A percentile compares a stretch with the other conserved stretches of the same genome.
These are phyloP conservation scores for Rhizophagus sp. DNA, from an alignment of 192 early-diverging fungal genomes.

Conservation along the genomic window DNA sequence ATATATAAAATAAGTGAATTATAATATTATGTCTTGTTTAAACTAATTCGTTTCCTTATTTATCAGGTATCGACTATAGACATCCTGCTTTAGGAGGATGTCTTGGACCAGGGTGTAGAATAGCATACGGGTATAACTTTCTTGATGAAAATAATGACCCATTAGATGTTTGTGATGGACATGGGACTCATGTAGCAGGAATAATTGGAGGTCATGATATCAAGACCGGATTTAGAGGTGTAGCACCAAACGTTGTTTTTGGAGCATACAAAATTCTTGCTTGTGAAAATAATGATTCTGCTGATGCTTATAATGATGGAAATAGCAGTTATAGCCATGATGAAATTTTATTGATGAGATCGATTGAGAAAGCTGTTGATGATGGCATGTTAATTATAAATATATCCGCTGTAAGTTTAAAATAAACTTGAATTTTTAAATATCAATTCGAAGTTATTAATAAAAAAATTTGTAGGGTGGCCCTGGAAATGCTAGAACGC, in stretches of 20 bases:
- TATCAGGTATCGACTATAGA: constrained; percentile 52
- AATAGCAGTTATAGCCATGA: neutral
- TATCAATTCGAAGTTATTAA: neutral
- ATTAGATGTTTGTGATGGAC: constrained; percentile 59
- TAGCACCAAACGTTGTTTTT: constrained; percentile 63
- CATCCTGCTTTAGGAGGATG: constrained; percentile 64
- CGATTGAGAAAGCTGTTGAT: neutral
- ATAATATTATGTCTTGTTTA: neutral
- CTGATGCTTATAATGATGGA: constrained; percentile 34
- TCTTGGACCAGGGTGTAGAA: constrained; percentile 52
- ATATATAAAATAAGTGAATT: neutral
- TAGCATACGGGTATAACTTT: constrained; percentile 58
- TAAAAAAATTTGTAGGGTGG: constrained; percentile 20
- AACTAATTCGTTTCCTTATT: neutral
- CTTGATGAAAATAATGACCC: constrained; percentile 63
- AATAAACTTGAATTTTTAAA: too few species aligned
- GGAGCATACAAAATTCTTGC: constrained; percentile 69
- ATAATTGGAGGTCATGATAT: constrained; percentile 55
- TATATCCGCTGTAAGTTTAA: neutral
- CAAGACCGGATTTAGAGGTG: constrained; percentile 49
- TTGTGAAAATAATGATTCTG: constrained; percentile 47
- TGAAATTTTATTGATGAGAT: neutral
- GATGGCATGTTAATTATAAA: neutral
- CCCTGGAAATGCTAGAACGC: constrained; percentile 43
- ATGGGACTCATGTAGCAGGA: constrained; percentile 69